Conservation (phyloP, 2,329 filamentous ascomycete species). For the Ceratocystis cubensis region DNA sequence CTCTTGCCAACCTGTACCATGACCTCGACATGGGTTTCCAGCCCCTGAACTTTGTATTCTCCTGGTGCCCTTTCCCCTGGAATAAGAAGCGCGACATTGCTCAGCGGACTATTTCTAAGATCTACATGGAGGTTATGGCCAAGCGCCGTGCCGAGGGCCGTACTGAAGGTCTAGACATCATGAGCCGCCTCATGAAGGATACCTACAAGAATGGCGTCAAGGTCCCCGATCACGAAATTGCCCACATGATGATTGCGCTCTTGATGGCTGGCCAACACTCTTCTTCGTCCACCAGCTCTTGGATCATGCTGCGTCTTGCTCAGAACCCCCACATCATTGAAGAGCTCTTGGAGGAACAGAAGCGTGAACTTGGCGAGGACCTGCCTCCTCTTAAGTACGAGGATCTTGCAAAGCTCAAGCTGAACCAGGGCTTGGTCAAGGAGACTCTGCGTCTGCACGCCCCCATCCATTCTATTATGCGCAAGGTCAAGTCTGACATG, state of each 20-base stretch:
- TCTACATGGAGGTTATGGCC: slow-evolving; percentile 72
- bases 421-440: slow-evolving; percentile 77
- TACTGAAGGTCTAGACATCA: slow-evolving; percentile 58
- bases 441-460: slow-evolving; percentile 85
- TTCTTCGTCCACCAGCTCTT: slow-evolving; percentile 69
- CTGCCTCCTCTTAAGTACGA: slow-evolving; percentile 67
- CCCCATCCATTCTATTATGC: slow-evolving; percentile 90
- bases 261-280: slow-evolving; percentile 89
- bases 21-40: slow-evolving; percentile 84
- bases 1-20: slow-evolving; percentile 72
- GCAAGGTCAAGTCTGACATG: slow-evolving; percentile 81
- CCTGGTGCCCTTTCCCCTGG: slow-evolving; percentile 80
- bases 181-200: slow-evolving; percentile 79
- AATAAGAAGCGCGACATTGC: slow-evolving; percentile 71
- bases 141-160: slow-evolving; percentile 46
- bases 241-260: slow-evolving; percentile 87
- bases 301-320: slow-evolving; percentile 74
- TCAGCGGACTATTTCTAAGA: slow-evolving; percentile 65
- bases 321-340: slow-evolving; percentile 65
- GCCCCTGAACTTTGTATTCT: slow-evolving; percentile 79
- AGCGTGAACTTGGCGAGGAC: slow-evolving; percentile 57
- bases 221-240: slow-evolving; percentile 73
- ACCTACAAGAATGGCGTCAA: slow-evolving; percentile 69
- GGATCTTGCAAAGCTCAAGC: slow-evolving; percentile 61
- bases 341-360: slow-evolving; percentile 73